Conservation (phyloP, 306 rosid species). For the Canavalia ensiformis region DNA sequence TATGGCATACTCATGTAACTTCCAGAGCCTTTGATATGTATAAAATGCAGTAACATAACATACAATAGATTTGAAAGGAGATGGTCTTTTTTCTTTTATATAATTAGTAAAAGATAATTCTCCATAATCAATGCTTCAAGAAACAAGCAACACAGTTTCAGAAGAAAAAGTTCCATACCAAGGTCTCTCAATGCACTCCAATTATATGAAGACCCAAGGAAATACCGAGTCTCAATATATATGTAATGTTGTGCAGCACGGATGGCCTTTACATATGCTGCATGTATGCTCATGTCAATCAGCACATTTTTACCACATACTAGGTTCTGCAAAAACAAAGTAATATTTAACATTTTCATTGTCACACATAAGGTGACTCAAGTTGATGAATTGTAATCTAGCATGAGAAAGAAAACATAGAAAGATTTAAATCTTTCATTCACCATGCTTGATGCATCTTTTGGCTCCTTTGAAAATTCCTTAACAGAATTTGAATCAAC, state of each 20-base stretch:
- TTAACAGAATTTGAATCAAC: conserved; percentile 93
- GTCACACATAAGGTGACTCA: conserved; percentile 18
- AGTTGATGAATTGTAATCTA: conserved; percentile 31
- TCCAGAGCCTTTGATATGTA: conserved; percentile 21
- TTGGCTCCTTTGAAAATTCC: conserved; percentile 88
- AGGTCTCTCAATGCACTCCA: conserved; percentile 82
- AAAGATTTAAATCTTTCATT: conserved; percentile 37
- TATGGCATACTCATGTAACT: conserved; percentile 1
- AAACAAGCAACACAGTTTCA: conserved; percentile 35
- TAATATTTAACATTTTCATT: conserved; percentile 42
- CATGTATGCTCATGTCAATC: conserved; percentile 99
- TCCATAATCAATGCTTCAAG: conserved; percentile 19
- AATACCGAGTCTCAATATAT: conserved; percentile 95
- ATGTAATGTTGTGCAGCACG: conserved; percentile 96
- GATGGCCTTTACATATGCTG: conserved; percentile 94
- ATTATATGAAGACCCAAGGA: conserved; percentile 92
- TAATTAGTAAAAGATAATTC: conserved; percentile 30
- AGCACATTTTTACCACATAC: conserved; percentile 95
- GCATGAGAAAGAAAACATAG: conserved; percentile 32
- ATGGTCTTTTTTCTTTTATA: background rate
- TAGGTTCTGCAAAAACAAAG: conserved; percentile 71
- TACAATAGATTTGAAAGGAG: conserved; percentile 10
- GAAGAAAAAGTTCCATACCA: conserved; percentile 61
- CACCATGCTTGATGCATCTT: conserved; percentile 78
- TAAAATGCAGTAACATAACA: conserved; percentile 14